A percentile compares a stretch with the other conserved stretches of the same genome.
Conservation (phyloP, 192 early-diverging fungal species). For the Powellomyces hirtus region DNA sequence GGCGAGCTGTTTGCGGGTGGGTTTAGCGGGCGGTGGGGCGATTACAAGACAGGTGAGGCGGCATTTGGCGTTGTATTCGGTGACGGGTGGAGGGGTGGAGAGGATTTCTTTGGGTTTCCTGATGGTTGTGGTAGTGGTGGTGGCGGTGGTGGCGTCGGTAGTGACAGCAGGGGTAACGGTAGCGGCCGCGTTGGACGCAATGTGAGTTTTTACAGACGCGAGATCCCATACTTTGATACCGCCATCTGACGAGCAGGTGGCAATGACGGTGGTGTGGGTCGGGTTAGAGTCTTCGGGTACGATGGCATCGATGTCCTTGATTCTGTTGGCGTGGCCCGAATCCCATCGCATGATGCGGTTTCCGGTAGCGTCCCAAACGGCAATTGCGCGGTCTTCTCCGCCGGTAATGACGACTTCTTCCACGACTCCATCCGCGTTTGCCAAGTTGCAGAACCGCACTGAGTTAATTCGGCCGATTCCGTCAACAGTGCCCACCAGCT, state of each 20-base stretch:
- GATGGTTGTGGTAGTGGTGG: neutral
- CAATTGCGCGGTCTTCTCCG: slow-evolving; percentile 36
- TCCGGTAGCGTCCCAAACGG: slow-evolving; percentile 22
- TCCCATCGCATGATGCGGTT: slow-evolving; percentile 14
- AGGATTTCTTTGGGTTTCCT: neutral
- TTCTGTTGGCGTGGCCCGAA: slow-evolving; percentile 35
- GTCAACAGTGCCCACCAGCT: slow-evolving; percentile 22
- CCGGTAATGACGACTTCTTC: slow-evolving; percentile 33
- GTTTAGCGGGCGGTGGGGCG: slow-evolving; percentile 11
- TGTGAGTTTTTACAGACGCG: slow-evolving; percentile 4
- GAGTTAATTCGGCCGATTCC: slow-evolving; percentile 25
- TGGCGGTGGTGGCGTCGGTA: neutral
- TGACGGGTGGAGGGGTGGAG: slow-evolving; percentile 17
- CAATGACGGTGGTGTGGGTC: slow-evolving; percentile 12
- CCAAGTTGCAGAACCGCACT: slow-evolving; percentile 21
- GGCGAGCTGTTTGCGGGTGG: neutral
- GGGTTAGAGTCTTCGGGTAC: neutral
- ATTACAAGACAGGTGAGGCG: slow-evolving; percentile 45
- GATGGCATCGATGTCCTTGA: slow-evolving; percentile 47
- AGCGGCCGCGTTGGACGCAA: neutral
- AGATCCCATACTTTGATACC: slow-evolving; percentile 49
- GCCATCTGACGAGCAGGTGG: slow-evolving; percentile 50
- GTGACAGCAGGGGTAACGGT: neutral
- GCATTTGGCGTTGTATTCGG: slow-evolving; percentile 43
- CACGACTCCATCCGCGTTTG: neutral